Percentiles rank a stretch among this genome's conserved stretches.
These are phyloP conservation scores for maize (Zea mays) DNA, from an alignment of 176 grass and related monocot genomes.

Conservation along the genomic window DNA sequence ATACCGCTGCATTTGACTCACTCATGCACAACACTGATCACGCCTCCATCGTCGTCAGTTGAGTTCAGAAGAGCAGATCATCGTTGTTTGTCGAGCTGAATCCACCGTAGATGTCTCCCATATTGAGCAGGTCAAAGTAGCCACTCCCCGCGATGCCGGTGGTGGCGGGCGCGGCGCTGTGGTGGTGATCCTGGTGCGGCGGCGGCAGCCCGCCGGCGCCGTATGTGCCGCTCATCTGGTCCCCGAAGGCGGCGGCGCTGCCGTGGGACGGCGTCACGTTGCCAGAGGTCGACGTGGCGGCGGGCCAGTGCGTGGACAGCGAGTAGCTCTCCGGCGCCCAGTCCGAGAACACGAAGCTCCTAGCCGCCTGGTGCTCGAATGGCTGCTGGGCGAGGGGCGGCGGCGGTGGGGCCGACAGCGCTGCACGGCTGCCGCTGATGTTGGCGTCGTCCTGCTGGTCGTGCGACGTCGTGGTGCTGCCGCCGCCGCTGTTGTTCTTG, in stretches of 20 bases:
- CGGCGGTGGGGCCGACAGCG: constrained; percentile 20
- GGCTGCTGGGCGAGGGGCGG: not conserved
- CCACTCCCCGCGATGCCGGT: constrained; percentile 37
- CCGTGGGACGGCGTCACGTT: constrained; percentile 52
- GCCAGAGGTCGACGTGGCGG: constrained; percentile 52
- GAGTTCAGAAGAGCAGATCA: constrained; percentile 66
- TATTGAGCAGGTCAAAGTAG: constrained; percentile 70
- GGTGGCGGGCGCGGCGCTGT: not conserved
- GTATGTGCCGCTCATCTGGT: constrained; percentile 56
- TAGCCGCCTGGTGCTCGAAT: constrained; percentile 36
- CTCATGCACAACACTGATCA: constrained; percentile 24
- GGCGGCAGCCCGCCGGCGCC: constrained; percentile 32
- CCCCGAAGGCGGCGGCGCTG: constrained; percentile 32
- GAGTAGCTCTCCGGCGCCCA: constrained; percentile 58
- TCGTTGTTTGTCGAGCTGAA: constrained; percentile 49
- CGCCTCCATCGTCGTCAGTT: not conserved
- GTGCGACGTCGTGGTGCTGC: constrained; percentile 43
- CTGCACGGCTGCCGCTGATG: constrained; percentile 19
- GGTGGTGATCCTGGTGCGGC: constrained; percentile 40
- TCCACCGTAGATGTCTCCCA: constrained; percentile 63
- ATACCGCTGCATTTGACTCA: constrained; percentile 29
- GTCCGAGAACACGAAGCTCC: constrained; percentile 59
- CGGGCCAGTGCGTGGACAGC: constrained; percentile 44
- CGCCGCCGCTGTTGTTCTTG: constrained; percentile 32
- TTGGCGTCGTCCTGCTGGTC: constrained; percentile 46